These are phyloP conservation scores for Ogataea neopini DNA, from an alignment of 805 yeast genomes.

Conservation along the genomic window DNA sequence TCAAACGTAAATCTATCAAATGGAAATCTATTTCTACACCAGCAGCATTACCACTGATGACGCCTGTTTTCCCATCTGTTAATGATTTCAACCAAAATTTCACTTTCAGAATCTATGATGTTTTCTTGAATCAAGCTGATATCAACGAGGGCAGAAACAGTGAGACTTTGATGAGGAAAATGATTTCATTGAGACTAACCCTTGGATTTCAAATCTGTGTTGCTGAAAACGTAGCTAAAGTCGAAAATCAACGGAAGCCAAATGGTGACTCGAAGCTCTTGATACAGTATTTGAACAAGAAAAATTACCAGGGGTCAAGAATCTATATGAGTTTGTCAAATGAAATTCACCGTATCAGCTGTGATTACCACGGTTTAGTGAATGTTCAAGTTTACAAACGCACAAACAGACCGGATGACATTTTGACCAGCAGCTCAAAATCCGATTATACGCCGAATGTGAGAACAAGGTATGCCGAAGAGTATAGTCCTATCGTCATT, in stretches of 20 bases:
- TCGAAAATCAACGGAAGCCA: conserved; percentile 62
- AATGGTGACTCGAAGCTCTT: conserved; percentile 56
- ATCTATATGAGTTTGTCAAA: conserved; percentile 77
- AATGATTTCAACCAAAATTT: conserved; percentile 71
- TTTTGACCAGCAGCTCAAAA: conserved; percentile 26
- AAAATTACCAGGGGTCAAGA: conserved; percentile 53
- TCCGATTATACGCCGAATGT: conserved; percentile 53
- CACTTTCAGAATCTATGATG: conserved; percentile 81
- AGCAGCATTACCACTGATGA: conserved; percentile 83
- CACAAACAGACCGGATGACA: conserved; percentile 32
- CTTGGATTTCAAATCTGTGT: conserved; percentile 90
- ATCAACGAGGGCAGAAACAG: conserved; percentile 52
- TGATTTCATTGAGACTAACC: conserved; percentile 79
- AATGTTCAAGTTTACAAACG: conserved; percentile 74
- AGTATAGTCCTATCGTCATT: conserved; percentile 57
- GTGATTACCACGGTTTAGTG: conserved; percentile 69
- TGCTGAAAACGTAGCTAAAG: conserved; percentile 63
- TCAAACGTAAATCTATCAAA: conserved; percentile 67
- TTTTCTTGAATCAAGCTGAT: conserved; percentile 60
- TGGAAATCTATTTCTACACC: conserved; percentile 96
- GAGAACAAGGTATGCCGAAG: conserved; percentile 75
- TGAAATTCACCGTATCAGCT: conserved; percentile 81
- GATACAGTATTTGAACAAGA: conserved; percentile 52
- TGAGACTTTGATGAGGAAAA: conserved; percentile 72
- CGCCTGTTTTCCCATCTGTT: conserved; percentile 72